These are phyloP conservation scores for Neurospora tetrasperma DNA, from an alignment of 495 filamentous ascomycete genomes.

Conservation along the genomic window DNA sequence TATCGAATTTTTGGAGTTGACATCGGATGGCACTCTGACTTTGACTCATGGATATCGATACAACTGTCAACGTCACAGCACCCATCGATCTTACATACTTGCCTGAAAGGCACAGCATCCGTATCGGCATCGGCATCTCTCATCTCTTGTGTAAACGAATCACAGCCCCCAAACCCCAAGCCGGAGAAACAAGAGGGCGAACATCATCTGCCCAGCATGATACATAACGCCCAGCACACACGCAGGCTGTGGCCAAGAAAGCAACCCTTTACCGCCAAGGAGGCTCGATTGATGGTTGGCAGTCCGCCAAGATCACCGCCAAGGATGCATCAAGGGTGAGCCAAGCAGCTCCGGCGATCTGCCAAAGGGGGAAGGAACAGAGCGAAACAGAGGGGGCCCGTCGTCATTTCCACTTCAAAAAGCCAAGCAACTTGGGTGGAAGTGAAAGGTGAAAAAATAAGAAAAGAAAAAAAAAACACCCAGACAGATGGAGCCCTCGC, in stretches of 20 bases:
- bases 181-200: not conserved
- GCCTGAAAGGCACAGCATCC: not conserved
- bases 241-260: not conserved
- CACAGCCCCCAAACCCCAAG: not conserved
- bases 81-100: not conserved
- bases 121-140: not conserved
- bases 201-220: not conserved
- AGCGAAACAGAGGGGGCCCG: no score
- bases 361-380: not conserved
- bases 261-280: not conserved
- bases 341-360: not conserved
- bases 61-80: not conserved
- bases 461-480: not conserved
- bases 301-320: not conserved
- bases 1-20: not conserved
- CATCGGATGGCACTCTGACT: not conserved
- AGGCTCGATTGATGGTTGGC: not conserved
- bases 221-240: not conserved
- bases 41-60: not conserved
- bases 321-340: not conserved
- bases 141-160: not conserved
- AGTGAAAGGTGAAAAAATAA: not conserved
- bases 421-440: not conserved
- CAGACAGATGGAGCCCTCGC: no score
- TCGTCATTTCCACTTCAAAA: not conserved